These are phyloP conservation scores for Suillus weaverae DNA, from an alignment of 768 basidiomycete genomes.

Conservation along the genomic window DNA sequence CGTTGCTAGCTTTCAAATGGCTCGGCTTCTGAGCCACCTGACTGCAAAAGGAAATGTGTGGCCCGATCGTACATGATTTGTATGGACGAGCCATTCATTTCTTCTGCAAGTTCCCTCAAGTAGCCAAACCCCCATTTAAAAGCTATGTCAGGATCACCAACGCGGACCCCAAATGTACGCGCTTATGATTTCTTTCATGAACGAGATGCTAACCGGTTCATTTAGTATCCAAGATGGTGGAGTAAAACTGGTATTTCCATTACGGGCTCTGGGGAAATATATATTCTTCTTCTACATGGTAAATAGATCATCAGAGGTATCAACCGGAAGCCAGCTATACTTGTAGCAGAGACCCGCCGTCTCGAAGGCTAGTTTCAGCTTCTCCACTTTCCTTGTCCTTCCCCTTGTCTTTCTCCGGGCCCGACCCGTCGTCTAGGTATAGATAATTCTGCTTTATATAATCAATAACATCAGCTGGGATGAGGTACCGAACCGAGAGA, in stretches of 20 bases:
- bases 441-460: conserved; percentile 88
- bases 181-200: background rate
- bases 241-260: background rate
- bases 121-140: background rate
- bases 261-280: background rate
- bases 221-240: background rate
- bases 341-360: background rate
- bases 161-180: background rate
- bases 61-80: background rate
- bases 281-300: background rate
- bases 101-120: background rate
- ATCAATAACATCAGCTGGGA: conserved; percentile 87
- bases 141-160: background rate
- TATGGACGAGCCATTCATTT: background rate
- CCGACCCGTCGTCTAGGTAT: conserved; percentile 61
- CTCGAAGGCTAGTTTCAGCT: background rate
- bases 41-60: background rate
- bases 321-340: background rate
- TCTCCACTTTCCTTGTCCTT: conserved; percentile 33
- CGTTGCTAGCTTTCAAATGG: background rate
- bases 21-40: background rate
- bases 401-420: conserved; percentile 37
- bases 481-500: conserved; percentile 83
- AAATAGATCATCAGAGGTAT: background rate
- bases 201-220: background rate